A percentile compares a stretch with the other conserved stretches of the same genome.
These are phyloP conservation scores for Tuber brumale DNA, from an alignment of 495 filamentous ascomycete species.

Conservation along the genomic window DNA sequence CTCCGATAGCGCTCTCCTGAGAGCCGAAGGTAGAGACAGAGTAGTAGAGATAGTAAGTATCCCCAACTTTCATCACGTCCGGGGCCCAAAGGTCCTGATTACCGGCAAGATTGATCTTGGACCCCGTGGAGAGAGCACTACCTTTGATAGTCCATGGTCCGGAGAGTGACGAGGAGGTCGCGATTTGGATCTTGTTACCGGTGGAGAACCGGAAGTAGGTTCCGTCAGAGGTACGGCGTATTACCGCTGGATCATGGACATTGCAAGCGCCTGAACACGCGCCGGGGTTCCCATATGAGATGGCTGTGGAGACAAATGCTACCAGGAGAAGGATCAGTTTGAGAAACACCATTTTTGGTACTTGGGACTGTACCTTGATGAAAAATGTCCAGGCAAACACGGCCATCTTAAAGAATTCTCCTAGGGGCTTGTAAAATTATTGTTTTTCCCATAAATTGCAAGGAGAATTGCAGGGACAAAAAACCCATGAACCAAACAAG, in stretches of 20 bases:
- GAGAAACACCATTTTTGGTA: constrained; percentile 10
- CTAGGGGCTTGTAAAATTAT: neutral
- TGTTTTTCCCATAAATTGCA: too few species aligned
- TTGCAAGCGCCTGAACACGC: constrained; percentile 56
- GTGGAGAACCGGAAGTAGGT: constrained; percentile 70
- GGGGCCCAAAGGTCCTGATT: constrained; percentile 55
- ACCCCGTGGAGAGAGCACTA: constrained; percentile 52
- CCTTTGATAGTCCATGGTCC: constrained; percentile 63
- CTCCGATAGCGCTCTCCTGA: constrained; percentile 59
- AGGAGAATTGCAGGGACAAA: too few species aligned
- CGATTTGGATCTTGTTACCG: constrained; percentile 54
- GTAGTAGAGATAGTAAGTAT: constrained; percentile 67
- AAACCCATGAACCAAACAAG: too few species aligned
- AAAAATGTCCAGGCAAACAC: neutral
- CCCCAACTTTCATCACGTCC: constrained; percentile 54
- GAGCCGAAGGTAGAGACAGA: constrained; percentile 60
- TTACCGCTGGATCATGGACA: constrained; percentile 61
- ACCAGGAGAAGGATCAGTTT: constrained; percentile 5
- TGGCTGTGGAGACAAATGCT: constrained; percentile 1
- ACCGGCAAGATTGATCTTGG: constrained; percentile 52
- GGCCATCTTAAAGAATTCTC: neutral
- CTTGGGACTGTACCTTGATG: neutral
- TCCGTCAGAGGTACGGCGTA: constrained; percentile 57
- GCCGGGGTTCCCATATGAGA: constrained; percentile 45
- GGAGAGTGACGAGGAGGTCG: constrained; percentile 52